These are phyloP conservation scores for Atkinsonella texensis DNA, from an alignment of 2,329 filamentous ascomycete genomes.

Conservation along the genomic window DNA sequence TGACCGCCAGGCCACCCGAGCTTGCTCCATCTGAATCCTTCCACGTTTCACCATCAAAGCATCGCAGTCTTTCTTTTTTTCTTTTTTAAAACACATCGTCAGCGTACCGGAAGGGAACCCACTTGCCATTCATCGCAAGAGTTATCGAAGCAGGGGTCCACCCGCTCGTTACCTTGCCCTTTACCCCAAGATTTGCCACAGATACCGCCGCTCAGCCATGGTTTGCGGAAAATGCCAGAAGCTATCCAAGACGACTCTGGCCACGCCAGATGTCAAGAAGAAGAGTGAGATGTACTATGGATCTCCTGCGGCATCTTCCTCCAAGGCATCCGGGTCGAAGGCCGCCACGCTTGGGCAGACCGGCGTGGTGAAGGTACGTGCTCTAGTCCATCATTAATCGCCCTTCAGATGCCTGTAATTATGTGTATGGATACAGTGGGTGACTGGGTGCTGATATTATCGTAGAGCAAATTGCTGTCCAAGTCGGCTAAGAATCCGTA, in stretches of 20 bases:
- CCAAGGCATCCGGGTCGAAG: conserved; percentile 26
- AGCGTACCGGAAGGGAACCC: not conserved
- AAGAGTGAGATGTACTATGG: conserved; percentile 56
- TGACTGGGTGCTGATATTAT: not conserved
- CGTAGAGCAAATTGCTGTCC: conserved; percentile 50
- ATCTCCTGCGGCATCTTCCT: conserved; percentile 32
- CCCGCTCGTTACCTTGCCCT: too few relatives aligned
- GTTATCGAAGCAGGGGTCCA: too few relatives aligned
- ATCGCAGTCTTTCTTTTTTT: not conserved
- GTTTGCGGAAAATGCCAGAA: conserved; percentile 55
- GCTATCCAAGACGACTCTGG: conserved; percentile 45
- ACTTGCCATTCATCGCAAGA: not conserved
- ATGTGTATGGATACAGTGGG: too few relatives aligned
- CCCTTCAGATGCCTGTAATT: too few relatives aligned
- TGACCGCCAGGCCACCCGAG: too few relatives aligned
- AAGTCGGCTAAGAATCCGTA: conserved; percentile 55
- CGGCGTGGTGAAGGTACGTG: conserved; percentile 44
- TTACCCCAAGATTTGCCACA: not conserved
- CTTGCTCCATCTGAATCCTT: not conserved
- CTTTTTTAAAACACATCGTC: not conserved
- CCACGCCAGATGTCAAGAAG: conserved; percentile 53
- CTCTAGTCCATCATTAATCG: not conserved
- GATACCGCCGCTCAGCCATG: conserved; percentile 25
- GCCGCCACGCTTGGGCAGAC: conserved; percentile 44
- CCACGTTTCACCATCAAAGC: not conserved